Evolutionary conservation across 2,329 filamentous ascomycete genomes (phyloP), one percentile per base, ranked within the genome.

Genomic region (Penicillium hesseltinei): DNA sequence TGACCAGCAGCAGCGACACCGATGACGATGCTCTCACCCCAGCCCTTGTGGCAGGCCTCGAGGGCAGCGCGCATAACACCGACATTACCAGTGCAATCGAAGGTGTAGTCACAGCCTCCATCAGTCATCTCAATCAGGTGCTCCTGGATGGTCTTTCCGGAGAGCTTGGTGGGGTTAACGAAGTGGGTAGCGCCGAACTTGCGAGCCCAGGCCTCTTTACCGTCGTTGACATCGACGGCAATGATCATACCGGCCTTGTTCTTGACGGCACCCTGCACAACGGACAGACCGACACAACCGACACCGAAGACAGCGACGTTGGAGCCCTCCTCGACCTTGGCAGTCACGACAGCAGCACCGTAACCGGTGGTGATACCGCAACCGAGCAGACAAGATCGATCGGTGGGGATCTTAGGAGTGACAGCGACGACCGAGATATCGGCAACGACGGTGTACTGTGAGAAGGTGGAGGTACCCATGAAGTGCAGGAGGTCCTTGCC

Each of bases 281-380:
- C 94, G 8, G 89, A 94, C 40, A 99, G 84, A 73, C 94, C 94
- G 64, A 99, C 94, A 72, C 94, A 99, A 60, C 94, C 94, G 51
- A 92, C 93, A 65, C 94, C 94, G 73, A 99, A 99, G 72, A 99
- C 81, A 65, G 93, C 94, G 36, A 97, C 82, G 74, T 88, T 96
- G 69, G 89, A 89, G 55, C 92, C 93, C 77, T 92, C 85, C 79
- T 97, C 92, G 31, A 97, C 87, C 66, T 89, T 90, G 67, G 94
- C 94, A 5, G 93, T 97, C 73, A 96, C 93, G 65, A 90, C 88
- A 49, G 94, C 94, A 13, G 94, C 94, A 69, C 94, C 94, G 81
- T 97, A 99, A 39, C 94, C 94, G 36, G 94, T 99, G 61, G 94
- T 99, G 81, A 99, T 97, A 77, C 94, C 94, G 77, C 94, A 99